Percentiles rank a stretch among this genome's conserved stretches.
These are phyloP conservation scores for Singerocomus inundabilis DNA, from an alignment of 1,284 basidiomycete genomes.

Conservation along the genomic window DNA sequence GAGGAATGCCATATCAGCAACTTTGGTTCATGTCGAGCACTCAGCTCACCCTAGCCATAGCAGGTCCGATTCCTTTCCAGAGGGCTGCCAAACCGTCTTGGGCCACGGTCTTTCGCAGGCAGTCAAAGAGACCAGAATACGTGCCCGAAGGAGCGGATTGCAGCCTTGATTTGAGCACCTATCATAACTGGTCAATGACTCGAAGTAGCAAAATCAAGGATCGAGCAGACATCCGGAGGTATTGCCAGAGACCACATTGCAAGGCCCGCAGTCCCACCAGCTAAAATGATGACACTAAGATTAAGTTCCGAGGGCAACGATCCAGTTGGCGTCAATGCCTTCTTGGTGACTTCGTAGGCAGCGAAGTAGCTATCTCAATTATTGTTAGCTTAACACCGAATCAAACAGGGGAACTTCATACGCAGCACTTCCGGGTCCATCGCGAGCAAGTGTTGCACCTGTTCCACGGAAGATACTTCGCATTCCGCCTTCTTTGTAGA, in stretches of 20 bases:
- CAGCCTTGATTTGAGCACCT: conserved; percentile 95
- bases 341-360: conserved; percentile 95
- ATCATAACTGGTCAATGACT: conserved; percentile 19
- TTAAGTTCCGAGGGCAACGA: conserved; percentile 80
- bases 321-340: conserved; percentile 75
- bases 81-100: conserved; percentile 86
- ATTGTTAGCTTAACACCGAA: conserved; percentile 2
- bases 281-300: conserved; percentile 84
- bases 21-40: not conserved
- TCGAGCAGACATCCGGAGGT: conserved; percentile 80
- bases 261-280: conserved; percentile 93
- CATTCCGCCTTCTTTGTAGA: conserved; percentile 94
- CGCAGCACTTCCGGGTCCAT: conserved; percentile 97
- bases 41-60: conserved; percentile 81
- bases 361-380: conserved; percentile 80
- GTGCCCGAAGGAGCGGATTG: conserved; percentile 97
- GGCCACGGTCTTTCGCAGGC: conserved; percentile 90
- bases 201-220: not conserved
- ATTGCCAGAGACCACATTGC: conserved; percentile 98
- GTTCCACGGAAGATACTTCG: conserved; percentile 94
- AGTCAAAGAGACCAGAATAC: conserved; percentile 93
- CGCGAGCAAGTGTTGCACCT: conserved; percentile 87
- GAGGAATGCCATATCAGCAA: conserved; percentile 9
- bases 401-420: conserved; percentile 41
- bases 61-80: conserved; percentile 97